phyloP scores from a whole-genome alignment of 441 rosid genomes.

The Capsella rubella region DNA sequence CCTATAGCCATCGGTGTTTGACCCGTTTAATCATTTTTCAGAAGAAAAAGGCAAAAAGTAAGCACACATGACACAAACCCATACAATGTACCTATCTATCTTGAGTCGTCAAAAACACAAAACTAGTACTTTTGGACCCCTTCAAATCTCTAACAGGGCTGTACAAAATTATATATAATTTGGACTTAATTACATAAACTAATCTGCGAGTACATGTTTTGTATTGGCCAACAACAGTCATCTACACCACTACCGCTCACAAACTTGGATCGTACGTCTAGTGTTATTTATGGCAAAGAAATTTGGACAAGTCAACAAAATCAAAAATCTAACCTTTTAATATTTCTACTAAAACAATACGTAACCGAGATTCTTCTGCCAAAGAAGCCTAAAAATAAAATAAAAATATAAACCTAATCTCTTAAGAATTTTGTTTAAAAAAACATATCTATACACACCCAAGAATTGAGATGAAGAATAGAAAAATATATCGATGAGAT shows the following conservation, averaged over 20 bases:
- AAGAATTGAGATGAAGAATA: background rate
- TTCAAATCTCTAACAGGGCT: slow-evolving; percentile 74
- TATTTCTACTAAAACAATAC: too few relatives aligned
- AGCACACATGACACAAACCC: too few relatives aligned
- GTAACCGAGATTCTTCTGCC: background rate
- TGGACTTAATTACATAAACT: slow-evolving; percentile 52
- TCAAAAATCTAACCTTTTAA: background rate
- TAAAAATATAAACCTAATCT: background rate
- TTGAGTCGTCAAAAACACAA: slow-evolving; percentile 69
- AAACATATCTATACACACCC: background rate
- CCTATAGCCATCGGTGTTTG: too few relatives aligned
- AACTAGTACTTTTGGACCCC: slow-evolving; percentile 61
- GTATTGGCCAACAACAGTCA: slow-evolving; percentile 45
- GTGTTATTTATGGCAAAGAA: background rate
- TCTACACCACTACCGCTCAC: slow-evolving; percentile 74
- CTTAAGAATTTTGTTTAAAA: background rate
- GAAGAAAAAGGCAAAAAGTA: too few relatives aligned
- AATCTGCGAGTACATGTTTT: slow-evolving; percentile 66
- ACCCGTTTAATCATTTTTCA: too few relatives aligned
- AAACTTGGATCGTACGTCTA: slow-evolving; percentile 65
- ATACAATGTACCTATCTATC: slow-evolving; percentile 86
- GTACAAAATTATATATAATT: slow-evolving; percentile 33
- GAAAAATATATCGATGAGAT: too few relatives aligned
- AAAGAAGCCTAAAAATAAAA: background rate
- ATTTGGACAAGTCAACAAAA: background rate